These are phyloP conservation scores for Hyphopichia fennica DNA, from an alignment of 1,139 yeast genomes.

Conservation along the genomic window DNA sequence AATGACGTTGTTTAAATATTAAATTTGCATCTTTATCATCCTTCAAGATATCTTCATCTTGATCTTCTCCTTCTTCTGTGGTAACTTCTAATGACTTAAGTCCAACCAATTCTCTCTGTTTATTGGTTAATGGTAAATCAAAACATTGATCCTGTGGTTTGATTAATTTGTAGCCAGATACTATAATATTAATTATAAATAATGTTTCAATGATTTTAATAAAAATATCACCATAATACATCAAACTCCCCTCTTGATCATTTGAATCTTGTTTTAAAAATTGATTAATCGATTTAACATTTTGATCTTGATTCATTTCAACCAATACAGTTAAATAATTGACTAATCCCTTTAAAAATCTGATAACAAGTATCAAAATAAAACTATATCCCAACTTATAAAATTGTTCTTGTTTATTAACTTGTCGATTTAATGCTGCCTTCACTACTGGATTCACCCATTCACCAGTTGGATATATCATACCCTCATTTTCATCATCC, in stretches of 20 bases:
- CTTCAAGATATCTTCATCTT: conserved; percentile 4
- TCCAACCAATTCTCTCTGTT: conserved; percentile 39
- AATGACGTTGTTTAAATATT: conserved; percentile 7
- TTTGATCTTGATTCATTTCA: conserved; percentile 3
- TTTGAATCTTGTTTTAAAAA: neutral
- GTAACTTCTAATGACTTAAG: conserved; percentile 19
- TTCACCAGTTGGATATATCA: conserved; percentile 32
- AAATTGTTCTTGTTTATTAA: conserved; percentile 28
- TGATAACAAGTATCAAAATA: conserved; percentile 16
- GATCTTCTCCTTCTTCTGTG: conserved; percentile 5
- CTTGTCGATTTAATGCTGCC: conserved; percentile 38
- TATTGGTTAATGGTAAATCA: conserved; percentile 41
- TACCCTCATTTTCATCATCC: conserved; percentile 9
- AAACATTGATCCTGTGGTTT: conserved; percentile 41
- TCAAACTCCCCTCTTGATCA: neutral
- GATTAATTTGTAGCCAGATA: conserved; percentile 19
- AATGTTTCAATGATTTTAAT: conserved; percentile 10
- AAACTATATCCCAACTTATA: conserved; percentile 20
- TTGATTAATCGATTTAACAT: neutral
- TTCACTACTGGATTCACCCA: conserved; percentile 43
- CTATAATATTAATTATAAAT: conserved; percentile 15
- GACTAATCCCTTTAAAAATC: conserved; percentile 16
- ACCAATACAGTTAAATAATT: conserved; percentile 1
- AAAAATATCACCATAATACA: conserved; percentile 1
- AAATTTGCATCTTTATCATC: conserved; percentile 8